Evolutionary conservation across 2,329 filamentous ascomycete species (phyloP), one percentile per base, ranked within the genome.

Genomic region (Blastomyces parvus): DNA sequence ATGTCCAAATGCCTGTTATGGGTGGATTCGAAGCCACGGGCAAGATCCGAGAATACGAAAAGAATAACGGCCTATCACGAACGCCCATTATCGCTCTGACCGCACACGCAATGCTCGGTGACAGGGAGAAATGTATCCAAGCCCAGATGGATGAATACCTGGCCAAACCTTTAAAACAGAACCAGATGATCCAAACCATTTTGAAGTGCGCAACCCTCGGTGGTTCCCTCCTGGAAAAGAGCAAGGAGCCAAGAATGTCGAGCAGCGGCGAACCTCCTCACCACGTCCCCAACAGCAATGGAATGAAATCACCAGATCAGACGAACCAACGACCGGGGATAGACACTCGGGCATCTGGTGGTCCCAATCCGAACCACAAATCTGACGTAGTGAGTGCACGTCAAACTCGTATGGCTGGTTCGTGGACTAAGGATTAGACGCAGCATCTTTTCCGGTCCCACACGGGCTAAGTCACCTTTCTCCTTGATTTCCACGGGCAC

Each of bases 1-100:
- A 99, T 73, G 94, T 99, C 22, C 94, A 97, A 75, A 99, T 99
- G 94, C 94, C 94, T n/a, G 89, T 97, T 71, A 97, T 97, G 92
- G 94, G 94, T 73, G 94, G 94, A 55, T 97, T 99, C 73, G 94
- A 99, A 78, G 92, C 94, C 17, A 99, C 94, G 4, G 90, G 87
- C 69, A 96, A 96, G 80, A 99, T 99, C 69, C 86, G 94, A 71
- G 91, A 97, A 74, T 97, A 93, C 75, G 94, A 99, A 76, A 86
- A 88, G 65, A 89, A 87, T 67, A 85, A 90, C 69, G 88, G 87
- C 62, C 84, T 90, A 42, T 86, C 90, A 64, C 85, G 93, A 61
- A 96, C 93, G 13, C 94, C 94, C 17, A 97, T 99, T 72, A 96
- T 99, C 70, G 94, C 94, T 1, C 83, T 99, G 55, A 99, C 94